Base-by-base conservation (phyloP, 2,329 filamentous ascomycete species). In the Chaetomiaceae sp. region DNA sequence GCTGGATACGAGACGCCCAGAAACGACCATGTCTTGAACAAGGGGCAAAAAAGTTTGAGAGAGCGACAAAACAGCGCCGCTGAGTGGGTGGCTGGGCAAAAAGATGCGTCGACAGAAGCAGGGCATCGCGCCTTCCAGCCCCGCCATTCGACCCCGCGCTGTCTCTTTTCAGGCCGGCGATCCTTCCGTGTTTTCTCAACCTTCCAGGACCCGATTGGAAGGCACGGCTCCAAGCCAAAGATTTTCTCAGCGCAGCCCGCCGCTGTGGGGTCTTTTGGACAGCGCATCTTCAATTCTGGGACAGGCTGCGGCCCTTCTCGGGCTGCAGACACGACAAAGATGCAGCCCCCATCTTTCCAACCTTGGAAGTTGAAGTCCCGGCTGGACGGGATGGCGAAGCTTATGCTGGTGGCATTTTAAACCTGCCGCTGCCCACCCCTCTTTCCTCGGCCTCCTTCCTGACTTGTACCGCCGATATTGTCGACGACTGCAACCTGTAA, bases 1-100 rank as follows among this genome's bases (percentile, higher is more conserved):
- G 43, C 22, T 47, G 45, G 34, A 47, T 47, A 47, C 45, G 45
- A 47, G 45, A 34, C 44, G 45, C 33, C 45, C 9, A 38, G 34
- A 20, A 29, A 38, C 23, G 23, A 33, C 11, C 46, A 25, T 15
- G 25, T 19, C 15, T 34, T 33, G 47, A 20, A 22, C 25, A 25
- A 25, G 36, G 15, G 12, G 34, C 37, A 19, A 20, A 34, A 42
- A 19, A 27, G 27, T 17, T 20, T 12, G 37, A 42, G 37, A 49
- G 27, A 31, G 3, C 3, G 5, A 3, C 27, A 31, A n/a, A n/a
- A 9, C 27, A 31, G 4, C 14, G 27, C 14, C 27, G 9, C 27
- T 12, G 27, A 31, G 14, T 31, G 8, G 27, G 8, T 31, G 27
- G 27, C n/a, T n/a, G n/a, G n/a, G n/a, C n/a, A n/a, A 6, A 31